Conservation (phyloP, 208 protist species). For the Novymonas esmeraldas region DNA sequence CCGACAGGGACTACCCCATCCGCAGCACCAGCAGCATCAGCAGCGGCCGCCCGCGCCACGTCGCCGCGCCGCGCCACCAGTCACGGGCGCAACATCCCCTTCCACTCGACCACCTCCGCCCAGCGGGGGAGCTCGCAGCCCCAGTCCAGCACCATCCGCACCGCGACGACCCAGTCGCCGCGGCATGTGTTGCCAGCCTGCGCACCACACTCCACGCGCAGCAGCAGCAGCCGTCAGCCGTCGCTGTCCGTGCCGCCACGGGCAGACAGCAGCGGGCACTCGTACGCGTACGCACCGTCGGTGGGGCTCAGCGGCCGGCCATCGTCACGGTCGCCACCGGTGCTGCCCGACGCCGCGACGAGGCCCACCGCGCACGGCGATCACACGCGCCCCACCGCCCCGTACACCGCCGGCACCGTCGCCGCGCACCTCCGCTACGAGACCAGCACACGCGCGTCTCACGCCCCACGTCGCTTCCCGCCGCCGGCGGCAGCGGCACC, state of each 20-base stretch:
- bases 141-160: not conserved
- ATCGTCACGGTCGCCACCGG: too few species aligned
- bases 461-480: too few species aligned
- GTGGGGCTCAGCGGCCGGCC: too few species aligned
- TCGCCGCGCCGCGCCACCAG: not conserved
- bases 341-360: too few species aligned
- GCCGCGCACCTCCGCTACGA: too few species aligned
- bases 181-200: not conserved
- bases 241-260: not conserved
- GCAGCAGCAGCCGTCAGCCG: not conserved
- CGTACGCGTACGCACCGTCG: too few species aligned
- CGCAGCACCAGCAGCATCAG: not conserved
- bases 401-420: too few species aligned
- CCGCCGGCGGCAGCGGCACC: too few species aligned
- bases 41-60: not conserved
- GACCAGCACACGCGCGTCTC: too few species aligned
- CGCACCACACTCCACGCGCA: not conserved
- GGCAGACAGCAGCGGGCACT: not conserved
- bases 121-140: conserved; percentile 19
- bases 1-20: not conserved
- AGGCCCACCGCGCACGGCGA: too few species aligned
- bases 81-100: conserved; percentile 20
- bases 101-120: conserved; percentile 9
- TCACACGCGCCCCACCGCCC: too few species aligned
- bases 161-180: not conserved